phyloP scores from a whole-genome alignment of 306 rosid species.

The Quercus wislizeni region DNA sequence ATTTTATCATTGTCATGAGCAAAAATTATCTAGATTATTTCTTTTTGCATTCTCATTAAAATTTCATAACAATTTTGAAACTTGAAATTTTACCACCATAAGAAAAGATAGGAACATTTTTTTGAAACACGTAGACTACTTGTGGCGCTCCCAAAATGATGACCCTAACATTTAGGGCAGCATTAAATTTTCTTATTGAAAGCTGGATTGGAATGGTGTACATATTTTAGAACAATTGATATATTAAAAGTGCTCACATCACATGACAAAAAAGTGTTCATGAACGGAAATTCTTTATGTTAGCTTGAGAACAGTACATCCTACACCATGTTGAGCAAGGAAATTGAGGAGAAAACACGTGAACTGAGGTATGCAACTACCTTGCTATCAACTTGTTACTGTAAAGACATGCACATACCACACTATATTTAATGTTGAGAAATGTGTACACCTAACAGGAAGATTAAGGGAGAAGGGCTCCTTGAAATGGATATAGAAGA shows the following conservation, averaged over 20 bases:
- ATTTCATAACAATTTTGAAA: neutral
- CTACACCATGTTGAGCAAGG: constrained; percentile 9
- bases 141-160: neutral
- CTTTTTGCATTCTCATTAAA: neutral
- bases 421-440: neutral
- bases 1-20: neutral
- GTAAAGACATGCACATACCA: neutral
- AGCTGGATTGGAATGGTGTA: no score
- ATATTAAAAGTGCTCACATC: neutral
- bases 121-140: neutral
- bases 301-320: constrained; percentile 21
- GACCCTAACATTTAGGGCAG: neutral
- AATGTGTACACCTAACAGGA: neutral
- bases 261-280: neutral
- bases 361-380: constrained; percentile 23
- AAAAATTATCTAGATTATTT: neutral
- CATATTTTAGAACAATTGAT: neutral
- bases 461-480: no score
- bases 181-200: neutral
- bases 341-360: constrained; percentile 26
- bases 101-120: neutral
- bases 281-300: neutral
- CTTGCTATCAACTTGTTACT: neutral
- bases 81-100: neutral
- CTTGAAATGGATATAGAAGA: constrained; percentile 2